Evolutionary conservation across 495 filamentous ascomycete genomes (phyloP).

Genomic region (Aspergillus homomorphus): DNA sequence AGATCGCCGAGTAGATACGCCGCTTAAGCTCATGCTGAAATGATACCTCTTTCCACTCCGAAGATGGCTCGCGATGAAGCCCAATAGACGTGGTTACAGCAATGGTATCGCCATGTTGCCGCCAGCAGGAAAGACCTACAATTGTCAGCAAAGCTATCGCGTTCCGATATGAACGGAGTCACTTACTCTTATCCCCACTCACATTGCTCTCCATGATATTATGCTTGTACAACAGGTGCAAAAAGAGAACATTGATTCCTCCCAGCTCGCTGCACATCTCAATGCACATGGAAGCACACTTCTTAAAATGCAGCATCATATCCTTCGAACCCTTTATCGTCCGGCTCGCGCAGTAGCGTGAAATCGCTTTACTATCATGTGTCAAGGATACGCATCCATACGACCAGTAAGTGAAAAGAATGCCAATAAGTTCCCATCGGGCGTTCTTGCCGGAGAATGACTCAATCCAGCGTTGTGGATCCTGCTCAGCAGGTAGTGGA

Average conservation of each 20-base stretch:
- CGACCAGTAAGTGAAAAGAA: conserved; percentile 8
- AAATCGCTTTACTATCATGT: neutral
- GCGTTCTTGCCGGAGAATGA: neutral
- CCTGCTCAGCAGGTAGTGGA: neutral
- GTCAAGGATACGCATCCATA: neutral
- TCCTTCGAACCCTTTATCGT: neutral
- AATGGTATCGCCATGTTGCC: conserved; percentile 1
- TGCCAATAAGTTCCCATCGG: neutral
- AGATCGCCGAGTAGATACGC: conserved; percentile 4
- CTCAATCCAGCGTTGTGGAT: conserved; percentile 1
- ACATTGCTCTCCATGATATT: conserved; percentile 8
- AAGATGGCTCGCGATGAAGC: conserved; percentile 2
- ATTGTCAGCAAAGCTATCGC: neutral
- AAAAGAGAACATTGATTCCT: neutral
- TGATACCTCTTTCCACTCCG: neutral
- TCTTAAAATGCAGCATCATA: conserved; percentile 6
- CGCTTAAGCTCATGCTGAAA: conserved; percentile 8
- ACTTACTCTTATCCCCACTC: neutral
- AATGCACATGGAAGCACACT: conserved; percentile 7
- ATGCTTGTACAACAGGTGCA: conserved; percentile 9
- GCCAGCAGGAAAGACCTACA: neutral
- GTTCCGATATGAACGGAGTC: neutral
- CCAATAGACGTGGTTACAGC: conserved; percentile 4
- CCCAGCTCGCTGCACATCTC: conserved; percentile 4
- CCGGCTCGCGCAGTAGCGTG: neutral